Evolutionary conservation across 306 rosid species (phyloP), one percentile per base, ranked within the genome.

Genomic region (Alnus glutinosa): DNA sequence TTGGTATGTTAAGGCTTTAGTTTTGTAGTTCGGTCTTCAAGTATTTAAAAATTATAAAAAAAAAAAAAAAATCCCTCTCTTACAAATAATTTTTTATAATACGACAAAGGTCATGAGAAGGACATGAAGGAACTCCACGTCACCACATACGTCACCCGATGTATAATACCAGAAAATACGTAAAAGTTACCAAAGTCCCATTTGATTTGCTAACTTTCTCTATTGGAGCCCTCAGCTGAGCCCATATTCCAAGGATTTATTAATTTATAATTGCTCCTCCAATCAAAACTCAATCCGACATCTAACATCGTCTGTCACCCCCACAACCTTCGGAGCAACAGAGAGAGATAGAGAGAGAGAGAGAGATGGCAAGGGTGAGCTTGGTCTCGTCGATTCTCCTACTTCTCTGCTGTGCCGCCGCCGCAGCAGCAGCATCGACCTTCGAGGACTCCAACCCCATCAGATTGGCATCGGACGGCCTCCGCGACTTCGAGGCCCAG

Each of bases 381-480:
- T 48, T 83, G 19, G 37, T 79, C 32, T 71, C 81, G 50, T 80
- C 81, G 59, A 5, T 79, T 4, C 78, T 89, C 44, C 37, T 91
- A 10, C 16, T 89, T 18, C 77, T 85, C 5, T 72, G 39, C 84
- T 86, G 59, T 81, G 89, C 81, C 50, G 92, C 83, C 8, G 82
- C 86, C 10, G 92, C 71, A 32, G 92, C 82, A 5, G 82, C 86
- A 16, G 92, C 71, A 37, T 79, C 90, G 15, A 85, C 52, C 84
- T 90, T 93, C 86, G 92, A 91, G 1, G 98, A 91, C 19, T 72
- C 94, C 54, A 95, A 95, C 51, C 97, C 96, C 10, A 91, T 95
- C 77, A 82, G 87, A 4, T 44, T 90, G 80, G 93, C 78, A 0
- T 80, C 98, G 4, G 93, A 90, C 68, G 78, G 79, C 37, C 89